Base-by-base conservation (phyloP, 1,284 basidiomycete species). In the Earliella scabrosa region DNA sequence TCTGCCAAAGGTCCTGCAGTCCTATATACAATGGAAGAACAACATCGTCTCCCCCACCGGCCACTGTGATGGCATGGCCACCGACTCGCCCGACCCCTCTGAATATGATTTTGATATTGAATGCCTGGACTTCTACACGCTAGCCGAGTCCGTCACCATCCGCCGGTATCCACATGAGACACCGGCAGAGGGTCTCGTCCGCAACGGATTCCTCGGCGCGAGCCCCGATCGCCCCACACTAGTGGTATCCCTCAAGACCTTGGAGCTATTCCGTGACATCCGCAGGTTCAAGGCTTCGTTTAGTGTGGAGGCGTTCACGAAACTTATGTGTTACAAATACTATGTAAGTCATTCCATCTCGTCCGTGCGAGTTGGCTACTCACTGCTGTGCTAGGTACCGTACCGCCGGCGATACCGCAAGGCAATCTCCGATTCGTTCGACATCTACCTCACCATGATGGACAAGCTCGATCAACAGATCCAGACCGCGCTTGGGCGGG, bases 291-390 rank as follows among this genome's bases (percentile, higher is more conserved):
- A 69, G 21, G 54, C 73, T 0, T 73, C 68, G 0, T 69, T 71
- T 45, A 73, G 71, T 52, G 52, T 70, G 1, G 71, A 77, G 52
- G 69, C 71, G 0, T 75, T 74, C 48, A 52, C 67, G 0, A 71
- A 71, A 40, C 64, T 72, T 1, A 11, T 76, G 1, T 73, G 74
- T 56, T 63, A 74, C 57, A 26, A 68, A 1, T 74, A 75, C 20
- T 21, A 29, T 2, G 45, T 46, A 27, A 7, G 21, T 46, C 44
- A 50, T 47, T 34, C 68, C 72, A 60, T 36, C 64, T 61, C 4
- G 9, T 16, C 7, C n/a, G n/a, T n/a, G 18, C 2, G 26, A 11
- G 11, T 26, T n/a, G 18, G 26, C 16, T 5, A 16, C 23, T 45
- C 26, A 45, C n/a, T 4, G 14, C n/a, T 26, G 16, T n/a, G 26